These are phyloP conservation scores for Pyricularia sp. DNA, from an alignment of 2,329 filamentous ascomycete species.

Conservation along the genomic window DNA sequence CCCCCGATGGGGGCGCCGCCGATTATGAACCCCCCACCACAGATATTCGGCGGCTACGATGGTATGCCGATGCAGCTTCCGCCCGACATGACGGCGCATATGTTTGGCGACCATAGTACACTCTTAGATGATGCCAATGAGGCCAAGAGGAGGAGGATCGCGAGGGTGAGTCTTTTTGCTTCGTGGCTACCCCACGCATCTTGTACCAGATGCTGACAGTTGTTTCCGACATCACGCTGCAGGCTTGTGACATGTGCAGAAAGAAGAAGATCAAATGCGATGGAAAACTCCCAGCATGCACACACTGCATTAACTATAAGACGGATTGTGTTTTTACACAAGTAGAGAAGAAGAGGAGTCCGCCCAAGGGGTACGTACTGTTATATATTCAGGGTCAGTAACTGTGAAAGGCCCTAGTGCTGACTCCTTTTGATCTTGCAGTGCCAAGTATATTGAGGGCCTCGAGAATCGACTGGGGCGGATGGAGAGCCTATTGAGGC, in stretches of 20 bases:
- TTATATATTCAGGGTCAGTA: slow-evolving; percentile 3
- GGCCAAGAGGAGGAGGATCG: slow-evolving; percentile 78
- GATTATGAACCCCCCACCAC: slow-evolving; percentile 54
- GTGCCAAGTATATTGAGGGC: slow-evolving; percentile 95
- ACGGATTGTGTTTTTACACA: slow-evolving; percentile 95
- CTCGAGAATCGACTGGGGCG: slow-evolving; percentile 88
- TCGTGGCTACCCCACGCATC: background rate
- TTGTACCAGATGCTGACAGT: background rate
- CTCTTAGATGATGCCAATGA: slow-evolving; percentile 59
- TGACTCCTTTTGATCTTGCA: slow-evolving; percentile 19
- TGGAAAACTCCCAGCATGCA: slow-evolving; percentile 86
- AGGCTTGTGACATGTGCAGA: slow-evolving; percentile 93
- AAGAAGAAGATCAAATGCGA: slow-evolving; percentile 98
- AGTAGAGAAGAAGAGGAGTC: slow-evolving; percentile 96
- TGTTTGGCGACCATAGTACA: slow-evolving; percentile 43
- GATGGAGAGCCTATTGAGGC: slow-evolving; percentile 81
- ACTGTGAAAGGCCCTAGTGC: slow-evolving; percentile 7
- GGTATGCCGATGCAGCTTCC: slow-evolving; percentile 43
- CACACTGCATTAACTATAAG: slow-evolving; percentile 95
- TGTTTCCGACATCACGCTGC: slow-evolving; percentile 8
- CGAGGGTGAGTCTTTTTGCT: slow-evolving; percentile 47
- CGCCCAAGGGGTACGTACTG: slow-evolving; percentile 73
- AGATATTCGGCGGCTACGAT: slow-evolving; percentile 53
- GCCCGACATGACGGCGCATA: slow-evolving; percentile 40
- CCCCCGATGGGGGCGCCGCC: slow-evolving; percentile 39